A percentile compares a stretch with the other conserved stretches of the same genome.
phyloP scores from a whole-genome alignment of 2,329 filamentous ascomycete species.

The Penicillium vulpinum region DNA sequence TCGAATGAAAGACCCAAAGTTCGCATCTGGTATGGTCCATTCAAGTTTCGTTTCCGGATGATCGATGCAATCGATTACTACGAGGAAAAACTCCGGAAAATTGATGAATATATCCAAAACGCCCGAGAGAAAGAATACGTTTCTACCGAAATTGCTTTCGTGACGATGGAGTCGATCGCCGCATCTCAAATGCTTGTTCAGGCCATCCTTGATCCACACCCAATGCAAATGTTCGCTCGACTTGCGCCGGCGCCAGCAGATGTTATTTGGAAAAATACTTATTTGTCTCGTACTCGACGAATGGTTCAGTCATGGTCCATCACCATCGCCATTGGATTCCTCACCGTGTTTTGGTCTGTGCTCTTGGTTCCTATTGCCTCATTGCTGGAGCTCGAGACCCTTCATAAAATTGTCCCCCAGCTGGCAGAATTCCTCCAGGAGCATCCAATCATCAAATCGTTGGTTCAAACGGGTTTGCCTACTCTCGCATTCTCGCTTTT shows the following conservation, averaged over 20 bases:
- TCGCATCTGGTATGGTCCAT: constrained; percentile 74
- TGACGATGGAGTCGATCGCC: constrained; percentile 95
- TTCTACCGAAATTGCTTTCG: constrained; percentile 83
- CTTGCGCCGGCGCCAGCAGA: constrained; percentile 85
- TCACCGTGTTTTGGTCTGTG: constrained; percentile 86
- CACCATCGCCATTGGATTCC: constrained; percentile 75
- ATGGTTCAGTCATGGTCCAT: constrained; percentile 80
- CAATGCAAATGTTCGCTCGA: constrained; percentile 80
- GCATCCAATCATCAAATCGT: constrained; percentile 69
- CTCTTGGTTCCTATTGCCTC: constrained; percentile 77
- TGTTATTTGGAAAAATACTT: constrained; percentile 94
- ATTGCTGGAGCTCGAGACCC: constrained; percentile 76
- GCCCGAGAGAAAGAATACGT: constrained; percentile 74
- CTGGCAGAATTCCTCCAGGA: constrained; percentile 67
- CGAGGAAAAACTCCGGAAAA: constrained; percentile 74
- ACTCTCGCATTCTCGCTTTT: constrained; percentile 83
- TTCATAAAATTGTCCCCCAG: constrained; percentile 69
- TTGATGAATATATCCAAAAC: constrained; percentile 72
- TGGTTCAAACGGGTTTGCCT: constrained; percentile 85
- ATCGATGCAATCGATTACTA: constrained; percentile 95
- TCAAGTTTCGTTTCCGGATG: constrained; percentile 68
- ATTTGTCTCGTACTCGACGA: constrained; percentile 70
- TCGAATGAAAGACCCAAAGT: constrained; percentile 62
- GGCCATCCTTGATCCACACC: constrained; percentile 86
- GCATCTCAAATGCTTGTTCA: constrained; percentile 94